These are phyloP conservation scores for Colletotrichum orbiculare DNA, from an alignment of 2,329 filamentous ascomycete genomes.

Conservation along the genomic window DNA sequence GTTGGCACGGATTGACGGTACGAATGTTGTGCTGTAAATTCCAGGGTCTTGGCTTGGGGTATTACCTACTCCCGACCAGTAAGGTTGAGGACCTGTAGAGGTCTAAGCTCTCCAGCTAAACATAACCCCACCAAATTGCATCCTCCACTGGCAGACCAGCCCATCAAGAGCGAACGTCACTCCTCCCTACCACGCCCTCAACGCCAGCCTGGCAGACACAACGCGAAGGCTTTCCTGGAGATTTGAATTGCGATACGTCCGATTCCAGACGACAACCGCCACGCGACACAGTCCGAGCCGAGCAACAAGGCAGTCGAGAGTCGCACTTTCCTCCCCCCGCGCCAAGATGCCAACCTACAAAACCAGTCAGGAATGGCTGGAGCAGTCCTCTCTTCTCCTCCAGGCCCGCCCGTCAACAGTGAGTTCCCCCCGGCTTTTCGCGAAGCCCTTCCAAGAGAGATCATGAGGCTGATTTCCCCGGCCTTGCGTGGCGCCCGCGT, in stretches of 20 bases:
- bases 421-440: constrained; percentile 48
- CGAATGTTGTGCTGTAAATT: no score
- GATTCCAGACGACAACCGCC: no score
- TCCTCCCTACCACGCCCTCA: constrained; percentile 10
- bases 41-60: no score
- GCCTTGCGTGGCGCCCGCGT: constrained; percentile 24
- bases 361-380: constrained; percentile 90
- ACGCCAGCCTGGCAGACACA: background rate
- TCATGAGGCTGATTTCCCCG: constrained; percentile 1
- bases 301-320: background rate
- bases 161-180: constrained; percentile 14
- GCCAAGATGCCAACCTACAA: constrained; percentile 79
- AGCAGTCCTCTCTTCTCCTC: constrained; percentile 85
- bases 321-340: background rate
- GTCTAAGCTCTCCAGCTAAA: no score
- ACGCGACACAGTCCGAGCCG: no score
- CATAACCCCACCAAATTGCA: constrained; percentile 28
- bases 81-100: no score
- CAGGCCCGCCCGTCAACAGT: constrained; percentile 88
- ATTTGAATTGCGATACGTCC: no score
- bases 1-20: no score
- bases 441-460: background rate
- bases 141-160: constrained; percentile 8
- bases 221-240: no score
- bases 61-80: no score